phyloP scores from a whole-genome alignment of 768 basidiomycete species.

The Psilocybe azurescens region DNA sequence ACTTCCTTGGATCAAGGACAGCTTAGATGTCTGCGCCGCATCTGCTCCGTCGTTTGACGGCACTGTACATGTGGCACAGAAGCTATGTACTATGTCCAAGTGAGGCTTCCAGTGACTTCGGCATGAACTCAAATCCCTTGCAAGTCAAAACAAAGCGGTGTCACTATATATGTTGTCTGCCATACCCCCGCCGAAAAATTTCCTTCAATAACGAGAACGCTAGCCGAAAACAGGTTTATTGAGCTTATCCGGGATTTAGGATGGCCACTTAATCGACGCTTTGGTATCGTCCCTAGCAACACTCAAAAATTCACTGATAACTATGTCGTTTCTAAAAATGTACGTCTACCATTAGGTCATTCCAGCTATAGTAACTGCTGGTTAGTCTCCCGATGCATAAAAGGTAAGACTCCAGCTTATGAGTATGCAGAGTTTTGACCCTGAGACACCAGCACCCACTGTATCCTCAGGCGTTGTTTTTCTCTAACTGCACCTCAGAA shows the following conservation, averaged over 20 bases:
- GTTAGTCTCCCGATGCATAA: background rate
- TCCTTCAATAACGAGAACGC: background rate
- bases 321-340: background rate
- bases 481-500: background rate
- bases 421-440: background rate
- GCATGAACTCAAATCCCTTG: background rate
- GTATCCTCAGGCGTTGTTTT: background rate
- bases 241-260: background rate
- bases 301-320: background rate
- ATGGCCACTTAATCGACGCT: conserved; percentile 1
- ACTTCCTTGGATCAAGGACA: background rate
- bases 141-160: background rate
- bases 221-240: background rate
- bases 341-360: background rate
- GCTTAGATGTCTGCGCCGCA: background rate
- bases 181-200: background rate
- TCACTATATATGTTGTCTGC: background rate
- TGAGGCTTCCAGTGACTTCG: background rate
- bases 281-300: background rate
- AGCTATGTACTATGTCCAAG: background rate
- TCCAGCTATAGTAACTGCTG: background rate
- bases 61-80: background rate
- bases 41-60: background rate
- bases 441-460: background rate
- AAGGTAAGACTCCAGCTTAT: background rate